Base-by-base conservation (phyloP, 257 asterid species). In the Capsicum pubescens region DNA sequence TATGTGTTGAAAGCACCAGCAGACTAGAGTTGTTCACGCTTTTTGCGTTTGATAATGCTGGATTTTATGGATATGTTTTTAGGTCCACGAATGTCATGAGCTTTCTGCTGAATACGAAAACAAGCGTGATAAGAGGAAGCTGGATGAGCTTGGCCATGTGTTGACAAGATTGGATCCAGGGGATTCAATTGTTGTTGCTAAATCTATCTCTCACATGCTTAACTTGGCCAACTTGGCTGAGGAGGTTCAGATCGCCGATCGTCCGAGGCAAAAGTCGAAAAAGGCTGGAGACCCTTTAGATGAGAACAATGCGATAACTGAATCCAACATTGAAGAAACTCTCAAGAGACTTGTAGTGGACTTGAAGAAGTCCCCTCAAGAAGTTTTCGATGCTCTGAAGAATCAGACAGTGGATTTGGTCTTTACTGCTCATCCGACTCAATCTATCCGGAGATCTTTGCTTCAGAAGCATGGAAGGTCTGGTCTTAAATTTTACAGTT, bases 371-470 rank as follows among this genome's bases (percentile, higher is more conserved):
- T 88, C 92, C 69, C 92, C 92, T 50, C 79, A 88, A 77, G 91
- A 90, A 84, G 90, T 90, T 56, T 90, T 90, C 84, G 89, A 90
- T 52, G 92, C 92, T 11, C 58, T 90, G n/a, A 90, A 88, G 87
- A 90, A 90, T 84, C 92, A 90, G 86, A 90, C 92, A 2, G 91
- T 90, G 79, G 92, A 90, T 85, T 87, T 90, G 56, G 92, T 90
- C 82, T 72, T 90, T 57, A 90, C 92, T 85, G 92, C 92, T 82
- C 92, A 90, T 79, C 92, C 92, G 44, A 90, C 92, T 70, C 92
- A 90, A 70, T 85, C 92, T 71, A 77, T 87, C 54, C 85, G 92
- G n/a, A 86, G 92, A 84, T 90, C 92, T 42, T 84, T 90, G 85
- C 92, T 90, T 82, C 92, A 90, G 70, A 90, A 90, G 84, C 92